Evolutionary conservation across 768 basidiomycete species (phyloP), one percentile per base, ranked within the genome.

Genomic region (Pleurotus citrinopileatus): DNA sequence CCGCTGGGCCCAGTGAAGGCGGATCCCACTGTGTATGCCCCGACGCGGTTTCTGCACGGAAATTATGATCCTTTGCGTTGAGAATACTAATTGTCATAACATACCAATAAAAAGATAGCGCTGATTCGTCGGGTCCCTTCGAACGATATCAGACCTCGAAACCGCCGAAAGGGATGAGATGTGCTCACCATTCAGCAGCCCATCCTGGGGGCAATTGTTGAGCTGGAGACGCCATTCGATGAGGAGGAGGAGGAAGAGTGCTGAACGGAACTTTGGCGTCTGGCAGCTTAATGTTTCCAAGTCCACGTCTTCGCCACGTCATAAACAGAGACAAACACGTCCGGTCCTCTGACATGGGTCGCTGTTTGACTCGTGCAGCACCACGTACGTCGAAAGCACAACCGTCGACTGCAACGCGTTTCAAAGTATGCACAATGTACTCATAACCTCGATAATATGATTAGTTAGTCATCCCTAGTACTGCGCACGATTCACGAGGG

Each of bases 21-120:
- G 79, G 78, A 52, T 97, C 95, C 95, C 95, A 97, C 65, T 97
- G 94, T 3, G 87, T 83, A 62, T 82, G 85, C 38, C 88, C 89
- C 3, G 88, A 87, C 17, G 86, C 80, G 55, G 87, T 86, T 70
- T 98, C 96, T 96, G 73, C 19, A 59, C 29, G 43, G 54, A 53
- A 61, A n/a, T n/a, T 67, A 48, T 51, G 44, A 44, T 53, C 64
- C 40, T 60, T 55, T 29, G 51, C 34, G 28, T 36, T 26, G 42
- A 53, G 29, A 25, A 52, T 50, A 40, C 23, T 26, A 48, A n/a
- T 53, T 53, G 52, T 46, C 48, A 40, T 55, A 61, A 74, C 87
- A 70, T 62, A 95, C 94, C 91, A 70, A 93, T 86, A 74, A 92
- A 97, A 66, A 94, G 78, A 74, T 89, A 91, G 63, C 86, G 83